Conservation (phyloP, 2,329 filamentous ascomycete genomes). For the Cercospora sp. region DNA sequence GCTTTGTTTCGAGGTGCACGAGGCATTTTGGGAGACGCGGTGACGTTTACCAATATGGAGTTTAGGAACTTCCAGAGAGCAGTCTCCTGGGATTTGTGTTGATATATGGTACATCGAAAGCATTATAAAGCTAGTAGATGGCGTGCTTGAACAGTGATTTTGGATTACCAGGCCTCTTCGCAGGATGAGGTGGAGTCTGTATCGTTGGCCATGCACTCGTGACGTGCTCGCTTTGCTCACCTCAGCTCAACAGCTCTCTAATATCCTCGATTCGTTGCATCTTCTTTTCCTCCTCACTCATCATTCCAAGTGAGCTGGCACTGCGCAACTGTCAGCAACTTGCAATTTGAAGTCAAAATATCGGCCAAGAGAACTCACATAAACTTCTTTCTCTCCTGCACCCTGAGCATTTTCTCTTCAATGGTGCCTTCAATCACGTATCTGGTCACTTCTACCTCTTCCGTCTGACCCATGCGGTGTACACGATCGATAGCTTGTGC, state of each 20-base stretch:
- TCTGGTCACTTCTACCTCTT: slow-evolving; percentile 79
- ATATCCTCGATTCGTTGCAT: slow-evolving; percentile 90
- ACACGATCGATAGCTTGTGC: slow-evolving; percentile 97
- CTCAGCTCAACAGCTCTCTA: slow-evolving; percentile 74
- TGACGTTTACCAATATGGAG: not conserved
- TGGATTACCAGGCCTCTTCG: not conserved
- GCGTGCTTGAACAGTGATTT: not conserved
- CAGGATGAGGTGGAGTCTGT: not conserved
- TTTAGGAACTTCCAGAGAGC: not conserved
- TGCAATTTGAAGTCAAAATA: slow-evolving; percentile 1
- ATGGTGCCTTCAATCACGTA: slow-evolving; percentile 91
- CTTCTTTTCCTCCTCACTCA: slow-evolving; percentile 90
- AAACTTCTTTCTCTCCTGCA: slow-evolving; percentile 96
- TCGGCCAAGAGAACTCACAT: slow-evolving; percentile 62
- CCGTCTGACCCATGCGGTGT: slow-evolving; percentile 91
- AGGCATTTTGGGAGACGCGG: not conserved
- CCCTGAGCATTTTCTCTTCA: slow-evolving; percentile 88
- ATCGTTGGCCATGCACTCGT: not conserved
- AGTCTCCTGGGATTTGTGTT: not conserved
- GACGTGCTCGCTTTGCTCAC: not conserved
- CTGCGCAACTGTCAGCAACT: slow-evolving; percentile 52
- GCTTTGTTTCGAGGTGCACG: not conserved
- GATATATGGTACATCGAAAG: not conserved
- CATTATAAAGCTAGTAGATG: not conserved
- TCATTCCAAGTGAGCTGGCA: slow-evolving; percentile 92